phyloP scores from a whole-genome alignment of 2,329 filamentous ascomycete genomes.

The Exophiala viscosa region DNA sequence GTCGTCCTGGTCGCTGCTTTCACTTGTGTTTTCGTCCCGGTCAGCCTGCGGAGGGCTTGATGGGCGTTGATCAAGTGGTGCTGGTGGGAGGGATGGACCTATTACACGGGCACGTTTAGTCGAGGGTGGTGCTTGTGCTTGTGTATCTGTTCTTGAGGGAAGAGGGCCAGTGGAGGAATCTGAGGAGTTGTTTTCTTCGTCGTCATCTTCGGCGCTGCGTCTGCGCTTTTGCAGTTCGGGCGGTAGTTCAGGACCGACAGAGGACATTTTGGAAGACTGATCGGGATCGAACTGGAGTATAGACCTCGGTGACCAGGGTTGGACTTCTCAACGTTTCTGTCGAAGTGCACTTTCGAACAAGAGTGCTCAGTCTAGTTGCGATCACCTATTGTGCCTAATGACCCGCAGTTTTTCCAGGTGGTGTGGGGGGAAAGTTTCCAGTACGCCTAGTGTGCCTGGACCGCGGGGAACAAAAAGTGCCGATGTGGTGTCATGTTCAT shows the following conservation, averaged over 20 bases:
- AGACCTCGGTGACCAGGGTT: too few relatives aligned
- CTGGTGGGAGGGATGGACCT: conserved; percentile 55
- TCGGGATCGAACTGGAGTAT: too few relatives aligned
- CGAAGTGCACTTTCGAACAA: too few relatives aligned
- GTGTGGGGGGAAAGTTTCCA: too few relatives aligned
- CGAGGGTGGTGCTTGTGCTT: conserved; percentile 21
- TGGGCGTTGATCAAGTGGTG: conserved; percentile 47
- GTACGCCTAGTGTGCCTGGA: too few relatives aligned
- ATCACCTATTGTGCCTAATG: too few relatives aligned
- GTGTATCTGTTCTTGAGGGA: conserved; percentile 16
- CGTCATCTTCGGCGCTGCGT: conserved; percentile 31
- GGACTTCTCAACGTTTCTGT: too few relatives aligned
- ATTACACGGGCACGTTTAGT: conserved; percentile 51
- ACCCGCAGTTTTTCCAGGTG: too few relatives aligned
- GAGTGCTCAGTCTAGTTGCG: too few relatives aligned
- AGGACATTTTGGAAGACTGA: conserved; percentile 23
- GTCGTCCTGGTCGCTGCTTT: conserved; percentile 41
- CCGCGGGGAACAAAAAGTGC: too few relatives aligned
- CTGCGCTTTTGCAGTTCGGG: conserved; percentile 38
- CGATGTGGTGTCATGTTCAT: too few relatives aligned
- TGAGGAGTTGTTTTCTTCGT: conserved; percentile 18
- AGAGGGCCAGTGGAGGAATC: conserved; percentile 19
- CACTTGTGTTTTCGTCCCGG: conserved; percentile 30
- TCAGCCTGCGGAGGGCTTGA: conserved; percentile 32
- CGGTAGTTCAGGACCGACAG: conserved; percentile 35